Base-by-base conservation (phyloP, 352 stramenopile species). In the Pythium chondricola region DNA sequence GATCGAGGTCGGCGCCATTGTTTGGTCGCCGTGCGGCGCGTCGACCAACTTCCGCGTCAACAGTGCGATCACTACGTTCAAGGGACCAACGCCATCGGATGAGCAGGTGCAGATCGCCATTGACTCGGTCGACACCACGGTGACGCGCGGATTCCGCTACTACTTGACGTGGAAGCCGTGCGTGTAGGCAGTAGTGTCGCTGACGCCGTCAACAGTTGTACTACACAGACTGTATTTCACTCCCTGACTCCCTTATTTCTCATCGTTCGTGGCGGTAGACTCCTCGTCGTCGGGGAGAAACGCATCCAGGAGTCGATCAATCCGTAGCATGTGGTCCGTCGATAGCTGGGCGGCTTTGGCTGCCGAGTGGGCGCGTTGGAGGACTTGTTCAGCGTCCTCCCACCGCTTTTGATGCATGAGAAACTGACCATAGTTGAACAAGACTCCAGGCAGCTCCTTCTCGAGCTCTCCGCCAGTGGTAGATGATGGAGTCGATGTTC, bases 31-130 rank as follows among this genome's bases (percentile, higher is more conserved):
- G 1, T 80, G 69, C 32, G 69, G 66, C 17, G 61, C 63, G 2
- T 76, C 60, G 14, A 76, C 63, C 35, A 72, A 72, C 56, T 76
- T 80, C 49, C 66, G 69, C 30, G 58, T 80, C n/a, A 80, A 76
- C 53, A 72, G 51, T 37, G 69, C 63, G 10, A 58, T 76, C 37
- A 76, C 66, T 14, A 66, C 63, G 6, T 54, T 52, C 37, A 80
- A 80, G 49, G 39, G 46, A n/a, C 6, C 38, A 29, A 13, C 54
- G 7, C 43, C 31, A 1, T 51, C 37, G 6, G 61, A 58, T 33
- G 58, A 74, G 18, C 56, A 76, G 13, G 70, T 71, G 22, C 65
- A 80, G 45, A 59, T 80, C 30, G 66, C 57, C 16, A 63, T 80
- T 41, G 69, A 80, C 61, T 80, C 69, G 48, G 63, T 74, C 31